Base-by-base conservation (phyloP, 305 asterid genomes). In the Plantago rigida region DNA sequence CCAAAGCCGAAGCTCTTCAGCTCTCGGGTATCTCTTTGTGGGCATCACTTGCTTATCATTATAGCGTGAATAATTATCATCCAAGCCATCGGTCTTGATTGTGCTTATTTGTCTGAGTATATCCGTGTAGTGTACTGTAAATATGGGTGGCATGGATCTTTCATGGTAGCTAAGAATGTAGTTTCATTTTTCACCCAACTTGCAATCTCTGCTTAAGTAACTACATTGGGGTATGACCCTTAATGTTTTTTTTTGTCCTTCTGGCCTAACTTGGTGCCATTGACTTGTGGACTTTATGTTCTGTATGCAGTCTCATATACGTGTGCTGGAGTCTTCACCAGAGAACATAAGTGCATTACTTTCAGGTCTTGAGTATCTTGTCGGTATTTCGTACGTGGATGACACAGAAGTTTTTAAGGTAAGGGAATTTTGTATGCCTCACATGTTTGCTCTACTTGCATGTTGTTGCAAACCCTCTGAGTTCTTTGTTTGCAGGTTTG, bases 381-480 rank as follows among this genome's bases (percentile, higher is more conserved):
- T 87, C 67, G 78, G 74, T 67, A 89, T 87, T 64, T 93, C 99
- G 3, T 93, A 93, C 56, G 99, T 89, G 60, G 99, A 93, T 67
- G 99, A 93, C 74, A 93, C 92, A 17, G 99, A 93, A 76, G 97
- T 93, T 76, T 93, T 93, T 69, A 93, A 93, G 99, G 99, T 93
- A 81, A 57, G 39, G 36, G 42, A 69, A 39, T 46, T 9, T 2
- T 62, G 62, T 41, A 13, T 44, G 53, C 50, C 53, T 31, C 42
- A 17, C 28, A 31, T 52, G 56, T 39, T 68, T 24, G 51, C 51
- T 51, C 44, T 10, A 28, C 22, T 45, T 57, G 11, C 39, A 9
- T 13, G 3, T 46, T 1, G 39, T 52, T 29, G 36, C 51, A 42
- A 47, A 54, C n/a, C 50, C 11, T 58, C 46, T 44, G 46, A 44